Evolutionary conservation across 331 rosid species (phyloP).

Genomic region (Arachis monticola): DNA sequence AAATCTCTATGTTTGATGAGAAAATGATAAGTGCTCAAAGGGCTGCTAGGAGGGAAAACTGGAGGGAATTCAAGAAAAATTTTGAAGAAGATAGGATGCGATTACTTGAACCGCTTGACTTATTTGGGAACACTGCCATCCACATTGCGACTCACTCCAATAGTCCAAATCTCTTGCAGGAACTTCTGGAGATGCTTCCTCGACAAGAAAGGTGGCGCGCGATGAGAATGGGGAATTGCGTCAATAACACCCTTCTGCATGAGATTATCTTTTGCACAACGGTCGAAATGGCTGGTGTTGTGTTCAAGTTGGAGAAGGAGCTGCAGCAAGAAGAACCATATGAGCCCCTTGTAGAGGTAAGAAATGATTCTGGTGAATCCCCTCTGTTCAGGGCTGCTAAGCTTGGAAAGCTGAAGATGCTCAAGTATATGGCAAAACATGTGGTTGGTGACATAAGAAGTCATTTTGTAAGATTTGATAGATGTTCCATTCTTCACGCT

Average conservation of each 20-base stretch:
- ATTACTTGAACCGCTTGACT: conserved; percentile 9
- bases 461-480: not conserved
- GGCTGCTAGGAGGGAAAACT: conserved; percentile 5
- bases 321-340: not conserved
- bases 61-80: conserved; percentile 15
- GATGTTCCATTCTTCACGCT: conserved; percentile 15
- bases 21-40: conserved; percentile 22
- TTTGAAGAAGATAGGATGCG: conserved; percentile 3
- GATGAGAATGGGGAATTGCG: not conserved
- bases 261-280: not conserved
- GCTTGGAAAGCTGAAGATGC: conserved; percentile 25
- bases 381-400: conserved; percentile 35
- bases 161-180: not conserved
- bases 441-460: not conserved
- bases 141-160: conserved; percentile 21
- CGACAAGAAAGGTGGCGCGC: not conserved
- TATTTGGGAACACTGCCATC: conserved; percentile 27
- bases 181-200: conserved; percentile 17
- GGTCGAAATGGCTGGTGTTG: conserved; percentile 21
- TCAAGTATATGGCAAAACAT: not conserved
- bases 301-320: conserved; percentile 10
- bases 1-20: conserved; percentile 2
- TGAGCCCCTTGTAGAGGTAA: conserved; percentile 2
- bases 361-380: conserved; percentile 20
- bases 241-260: conserved; percentile 26